Evolutionary conservation across 805 yeast species (phyloP).

Genomic region (Pichia scutulata): DNA sequence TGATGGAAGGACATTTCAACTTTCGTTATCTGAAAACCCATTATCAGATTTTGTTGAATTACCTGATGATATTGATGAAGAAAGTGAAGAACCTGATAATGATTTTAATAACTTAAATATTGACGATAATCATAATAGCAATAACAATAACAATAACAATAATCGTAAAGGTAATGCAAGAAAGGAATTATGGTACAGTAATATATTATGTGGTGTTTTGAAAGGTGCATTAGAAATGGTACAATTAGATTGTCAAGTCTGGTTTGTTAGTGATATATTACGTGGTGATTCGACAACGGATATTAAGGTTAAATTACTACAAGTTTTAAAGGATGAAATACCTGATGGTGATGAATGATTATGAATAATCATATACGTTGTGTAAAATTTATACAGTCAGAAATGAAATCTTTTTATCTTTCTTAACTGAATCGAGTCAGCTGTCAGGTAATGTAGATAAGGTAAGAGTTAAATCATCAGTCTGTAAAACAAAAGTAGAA

Average conservation of each 20-base stretch:
- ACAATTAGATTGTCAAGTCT: conserved; percentile 81
- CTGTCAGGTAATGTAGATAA: conserved; percentile 33
- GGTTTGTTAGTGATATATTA: conserved; percentile 69
- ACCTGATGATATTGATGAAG: conserved; percentile 56
- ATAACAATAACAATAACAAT: background rate
- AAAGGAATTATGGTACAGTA: conserved; percentile 86
- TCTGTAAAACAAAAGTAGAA: background rate
- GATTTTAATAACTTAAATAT: background rate
- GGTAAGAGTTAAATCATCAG: conserved; percentile 24
- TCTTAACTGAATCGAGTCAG: conserved; percentile 1
- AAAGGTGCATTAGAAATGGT: conserved; percentile 94
- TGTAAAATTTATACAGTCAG: conserved; percentile 1
- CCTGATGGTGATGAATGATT: conserved; percentile 89
- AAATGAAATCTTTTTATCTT: conserved; percentile 3
- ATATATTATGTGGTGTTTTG: conserved; percentile 80
- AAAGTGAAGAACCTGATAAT: conserved; percentile 20
- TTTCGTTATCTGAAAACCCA: conserved; percentile 78
- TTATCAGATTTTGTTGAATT: conserved; percentile 91
- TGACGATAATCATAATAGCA: background rate
- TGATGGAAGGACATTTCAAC: conserved; percentile 67
- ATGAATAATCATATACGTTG: background rate
- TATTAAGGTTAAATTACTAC: conserved; percentile 60
- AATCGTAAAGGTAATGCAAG: conserved; percentile 40
- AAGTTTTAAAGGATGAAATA: conserved; percentile 81
- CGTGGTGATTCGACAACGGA: conserved; percentile 83